phyloP scores from a whole-genome alignment of 495 filamentous ascomycete genomes.

The Penicillium macrosclerotiorum region DNA sequence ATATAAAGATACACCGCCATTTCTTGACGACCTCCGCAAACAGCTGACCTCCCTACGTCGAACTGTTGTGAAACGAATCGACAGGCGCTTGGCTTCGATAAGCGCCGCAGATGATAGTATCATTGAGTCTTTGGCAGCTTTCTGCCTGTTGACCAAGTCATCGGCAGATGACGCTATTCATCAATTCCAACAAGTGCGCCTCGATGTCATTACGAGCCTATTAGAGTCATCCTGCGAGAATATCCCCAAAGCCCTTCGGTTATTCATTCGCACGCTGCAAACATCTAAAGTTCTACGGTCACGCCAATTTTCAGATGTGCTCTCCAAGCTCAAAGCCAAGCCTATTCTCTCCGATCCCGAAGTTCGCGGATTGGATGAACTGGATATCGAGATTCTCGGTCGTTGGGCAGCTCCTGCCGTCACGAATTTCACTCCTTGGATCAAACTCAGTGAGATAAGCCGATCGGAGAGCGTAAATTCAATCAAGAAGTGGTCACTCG shows the following conservation, averaged over 20 bases:
- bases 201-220: constrained; percentile 61
- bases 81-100: constrained; percentile 59
- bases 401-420: constrained; percentile 84
- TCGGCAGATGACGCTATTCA: constrained; percentile 76
- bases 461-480: constrained; percentile 60
- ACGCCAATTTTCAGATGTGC: constrained; percentile 64
- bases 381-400: constrained; percentile 78
- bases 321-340: constrained; percentile 65
- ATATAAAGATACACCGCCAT: constrained; percentile 45
- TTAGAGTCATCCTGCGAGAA: constrained; percentile 46
- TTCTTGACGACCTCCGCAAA: constrained; percentile 61
- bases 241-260: constrained; percentile 59
- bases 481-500: constrained; percentile 70
- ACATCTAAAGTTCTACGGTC: constrained; percentile 75
- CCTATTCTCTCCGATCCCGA: constrained; percentile 69
- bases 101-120: constrained; percentile 52
- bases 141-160: constrained; percentile 77
- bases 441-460: constrained; percentile 77
- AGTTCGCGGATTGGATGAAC: constrained; percentile 60
- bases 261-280: constrained; percentile 76
- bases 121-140: constrained; percentile 73
- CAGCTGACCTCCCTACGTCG: constrained; percentile 59
- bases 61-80: constrained; percentile 62
- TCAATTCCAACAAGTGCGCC: constrained; percentile 76
- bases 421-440: constrained; percentile 83